Evolutionary conservation across 345 rosid genomes (phyloP).

Genomic region (Abelmoschus esculentus): DNA sequence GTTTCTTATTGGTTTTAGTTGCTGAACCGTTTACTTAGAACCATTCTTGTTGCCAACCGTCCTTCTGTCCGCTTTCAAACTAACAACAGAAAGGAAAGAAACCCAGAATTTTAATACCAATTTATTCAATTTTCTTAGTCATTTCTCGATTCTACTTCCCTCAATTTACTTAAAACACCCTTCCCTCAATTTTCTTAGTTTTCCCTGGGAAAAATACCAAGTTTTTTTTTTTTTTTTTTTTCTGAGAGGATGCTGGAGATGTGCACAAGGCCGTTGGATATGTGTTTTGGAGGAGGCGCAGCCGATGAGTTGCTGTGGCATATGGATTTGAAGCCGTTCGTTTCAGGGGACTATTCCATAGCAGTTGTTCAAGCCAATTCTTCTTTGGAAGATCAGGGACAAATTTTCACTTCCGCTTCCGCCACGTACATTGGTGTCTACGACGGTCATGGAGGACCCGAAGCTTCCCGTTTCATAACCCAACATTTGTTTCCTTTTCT

Average conservation of each 20-base stretch:
- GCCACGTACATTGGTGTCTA: constrained; percentile 59
- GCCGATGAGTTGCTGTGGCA: constrained; percentile 46
- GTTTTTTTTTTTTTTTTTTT: too few relatives aligned
- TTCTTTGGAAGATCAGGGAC: constrained; percentile 57
- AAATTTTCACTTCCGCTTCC: constrained; percentile 53
- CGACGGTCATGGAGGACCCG: constrained; percentile 73
- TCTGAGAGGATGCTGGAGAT: constrained; percentile 22
- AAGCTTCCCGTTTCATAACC: constrained; percentile 52
- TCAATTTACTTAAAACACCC: too few relatives aligned
- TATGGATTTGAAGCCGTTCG: constrained; percentile 47
- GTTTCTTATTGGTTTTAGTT: neutral
- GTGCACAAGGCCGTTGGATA: constrained; percentile 31
- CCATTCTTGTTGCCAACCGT: constrained; percentile 11
- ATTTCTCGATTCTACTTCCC: too few relatives aligned
- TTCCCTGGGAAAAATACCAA: too few relatives aligned
- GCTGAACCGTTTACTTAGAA: constrained; percentile 30
- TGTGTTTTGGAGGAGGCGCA: constrained; percentile 39
- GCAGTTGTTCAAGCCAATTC: constrained; percentile 66
- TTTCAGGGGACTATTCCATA: constrained; percentile 52
- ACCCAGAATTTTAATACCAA: too few relatives aligned
- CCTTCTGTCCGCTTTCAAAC: constrained; percentile 3
- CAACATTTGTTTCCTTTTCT: constrained; percentile 12
- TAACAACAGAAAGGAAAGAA: neutral
- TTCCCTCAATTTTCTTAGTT: too few relatives aligned
- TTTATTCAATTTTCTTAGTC: too few relatives aligned